These are phyloP conservation scores for Penicillium manginii DNA, from an alignment of 495 filamentous ascomycete genomes.

Conservation along the genomic window DNA sequence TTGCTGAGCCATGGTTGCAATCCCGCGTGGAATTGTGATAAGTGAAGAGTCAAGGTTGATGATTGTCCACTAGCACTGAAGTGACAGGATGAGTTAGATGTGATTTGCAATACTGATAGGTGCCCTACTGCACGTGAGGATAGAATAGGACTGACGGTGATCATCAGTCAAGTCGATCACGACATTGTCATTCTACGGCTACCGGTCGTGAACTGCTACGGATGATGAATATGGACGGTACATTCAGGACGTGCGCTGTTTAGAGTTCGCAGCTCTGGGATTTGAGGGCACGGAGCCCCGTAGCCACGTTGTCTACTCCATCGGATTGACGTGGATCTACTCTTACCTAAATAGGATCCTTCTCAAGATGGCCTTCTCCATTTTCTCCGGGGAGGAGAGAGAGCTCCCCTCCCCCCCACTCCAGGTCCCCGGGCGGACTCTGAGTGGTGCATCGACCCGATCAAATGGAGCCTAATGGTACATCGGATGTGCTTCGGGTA, in stretches of 20 bases:
- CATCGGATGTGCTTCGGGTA: conserved; percentile 17
- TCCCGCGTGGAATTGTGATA: not conserved
- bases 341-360: not conserved
- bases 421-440: not conserved
- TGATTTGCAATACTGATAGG: conserved; percentile 25
- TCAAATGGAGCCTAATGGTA: conserved; percentile 12
- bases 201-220: not conserved
- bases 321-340: conserved; percentile 5
- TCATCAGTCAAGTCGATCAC: conserved; percentile 8
- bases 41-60: not conserved
- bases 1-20: conserved; percentile 1
- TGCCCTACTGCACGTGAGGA: conserved; percentile 27
- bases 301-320: conserved; percentile 19
- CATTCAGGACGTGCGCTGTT: not conserved
- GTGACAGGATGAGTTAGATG: not conserved
- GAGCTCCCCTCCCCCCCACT: conserved; percentile 11
- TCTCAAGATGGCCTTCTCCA: not conserved
- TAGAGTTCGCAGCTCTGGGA: conserved; percentile 1
- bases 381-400: conserved; percentile 17
- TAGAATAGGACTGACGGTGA: conserved; percentile 8
- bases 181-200: not conserved
- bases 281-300: conserved; percentile 6
- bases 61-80: not conserved
- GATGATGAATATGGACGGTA: not conserved
- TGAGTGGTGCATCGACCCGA: conserved; percentile 22